Percentiles rank a stretch among this genome's conserved stretches.
Conservation (phyloP, 2,329 filamentous ascomycete species). For the Myrmaecium sp. region DNA sequence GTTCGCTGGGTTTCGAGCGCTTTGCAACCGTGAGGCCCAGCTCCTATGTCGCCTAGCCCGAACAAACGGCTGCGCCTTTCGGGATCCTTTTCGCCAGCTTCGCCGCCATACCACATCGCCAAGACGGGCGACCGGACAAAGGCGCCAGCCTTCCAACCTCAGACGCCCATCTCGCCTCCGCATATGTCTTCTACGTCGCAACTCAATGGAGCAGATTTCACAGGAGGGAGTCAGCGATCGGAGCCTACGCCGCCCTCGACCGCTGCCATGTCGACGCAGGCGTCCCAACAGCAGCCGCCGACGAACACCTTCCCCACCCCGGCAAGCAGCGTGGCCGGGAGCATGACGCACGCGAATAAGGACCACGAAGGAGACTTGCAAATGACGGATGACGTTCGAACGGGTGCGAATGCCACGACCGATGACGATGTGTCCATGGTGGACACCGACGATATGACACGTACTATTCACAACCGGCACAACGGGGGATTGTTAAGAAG, state of each 20-base stretch:
- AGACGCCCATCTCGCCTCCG: constrained; percentile 31
- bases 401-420: constrained; percentile 2
- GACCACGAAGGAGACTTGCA: constrained; percentile 26
- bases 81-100: constrained; percentile 28
- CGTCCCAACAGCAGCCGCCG: constrained; percentile 17
- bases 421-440: constrained; percentile 11
- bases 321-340: constrained; percentile 18
- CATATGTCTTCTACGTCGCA: constrained; percentile 30
- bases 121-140: constrained; percentile 23
- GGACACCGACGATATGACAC: constrained; percentile 19
- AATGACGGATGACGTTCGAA: constrained; percentile 18
- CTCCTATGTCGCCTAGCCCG: constrained; percentile 8
- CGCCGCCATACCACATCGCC: constrained; percentile 23
- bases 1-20: too few relatives aligned
- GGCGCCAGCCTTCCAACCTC: constrained; percentile 20
- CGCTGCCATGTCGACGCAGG: constrained; percentile 18
- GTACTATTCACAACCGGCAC: constrained; percentile 31
- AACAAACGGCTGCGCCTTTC: constrained; percentile 23
- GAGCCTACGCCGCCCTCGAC: constrained; percentile 27
- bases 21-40: too few relatives aligned
- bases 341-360: constrained; percentile 14
- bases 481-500: constrained; percentile 7
- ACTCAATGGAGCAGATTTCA: constrained; percentile 14
- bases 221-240: constrained; percentile 8
- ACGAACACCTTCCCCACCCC: constrained; percentile 20